Conservation (phyloP, 257 asterid species). For the Misopates orontium region DNA sequence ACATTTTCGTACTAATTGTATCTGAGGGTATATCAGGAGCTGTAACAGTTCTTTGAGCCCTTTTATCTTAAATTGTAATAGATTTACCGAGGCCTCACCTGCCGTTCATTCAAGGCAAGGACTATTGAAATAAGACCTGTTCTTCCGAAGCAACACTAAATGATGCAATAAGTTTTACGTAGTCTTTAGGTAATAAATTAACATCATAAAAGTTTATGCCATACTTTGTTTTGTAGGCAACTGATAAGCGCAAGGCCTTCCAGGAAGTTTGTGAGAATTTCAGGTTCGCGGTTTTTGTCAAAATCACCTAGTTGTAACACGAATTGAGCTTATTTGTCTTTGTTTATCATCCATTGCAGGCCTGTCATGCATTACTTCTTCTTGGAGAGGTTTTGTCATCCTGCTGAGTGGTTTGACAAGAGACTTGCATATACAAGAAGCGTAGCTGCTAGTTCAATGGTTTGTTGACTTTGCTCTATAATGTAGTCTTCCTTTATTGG, state of each 20-base stretch:
- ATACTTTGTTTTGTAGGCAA: conserved; percentile 52
- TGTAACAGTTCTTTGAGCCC: neutral
- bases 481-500: neutral
- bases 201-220: conserved; percentile 12
- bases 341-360: conserved; percentile 51
- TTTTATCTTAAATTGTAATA: neutral
- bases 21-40: neutral
- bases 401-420: conserved; percentile 98
- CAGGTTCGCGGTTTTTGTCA: conserved; percentile 50
- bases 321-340: conserved; percentile 25
- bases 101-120: neutral
- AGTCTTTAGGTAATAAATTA: conserved; percentile 15
- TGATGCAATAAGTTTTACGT: conserved; percentile 19
- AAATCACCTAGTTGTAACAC: conserved; percentile 18
- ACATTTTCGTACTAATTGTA: neutral
- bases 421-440: conserved; percentile 96
- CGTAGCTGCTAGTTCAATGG: conserved; percentile 99
- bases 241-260: conserved; percentile 83
- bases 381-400: conserved; percentile 88
- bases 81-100: neutral
- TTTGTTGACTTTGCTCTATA: conserved; percentile 23
- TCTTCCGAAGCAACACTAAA: conserved; percentile 6
- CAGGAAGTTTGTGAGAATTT: conserved; percentile 77
- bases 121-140: neutral
- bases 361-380: conserved; percentile 98